Percentiles rank a stretch among this genome's conserved stretches.
phyloP scores from a whole-genome alignment of 2,329 filamentous ascomycete genomes.

The Pseudocercospora vitis region DNA sequence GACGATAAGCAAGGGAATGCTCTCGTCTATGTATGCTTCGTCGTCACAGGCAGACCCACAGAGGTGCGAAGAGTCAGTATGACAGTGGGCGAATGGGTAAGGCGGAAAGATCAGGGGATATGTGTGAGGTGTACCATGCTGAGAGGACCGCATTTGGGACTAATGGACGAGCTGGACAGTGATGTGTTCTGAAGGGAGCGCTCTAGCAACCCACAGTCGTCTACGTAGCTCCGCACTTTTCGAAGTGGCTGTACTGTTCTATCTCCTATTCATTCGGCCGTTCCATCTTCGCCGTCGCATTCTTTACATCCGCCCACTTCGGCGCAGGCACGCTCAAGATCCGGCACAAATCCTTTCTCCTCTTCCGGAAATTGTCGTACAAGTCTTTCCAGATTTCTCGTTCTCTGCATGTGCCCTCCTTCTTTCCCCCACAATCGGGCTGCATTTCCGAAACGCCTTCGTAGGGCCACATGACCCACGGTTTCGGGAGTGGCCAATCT shows the following conservation, averaged over 20 bases:
- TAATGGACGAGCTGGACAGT: not conserved
- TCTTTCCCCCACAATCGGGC: conserved; percentile 43
- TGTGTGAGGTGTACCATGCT: not conserved
- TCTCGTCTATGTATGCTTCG: not conserved
- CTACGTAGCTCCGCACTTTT: too few species aligned
- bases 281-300: conserved; percentile 16
- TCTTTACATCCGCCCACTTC: conserved; percentile 29
- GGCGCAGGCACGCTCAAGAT: conserved; percentile 36
- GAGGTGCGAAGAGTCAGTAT: conserved; percentile 2
- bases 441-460: conserved; percentile 46
- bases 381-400: conserved; percentile 47
- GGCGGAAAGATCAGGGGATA: conserved; percentile 1
- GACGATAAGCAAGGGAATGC: not conserved
- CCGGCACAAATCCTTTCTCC: conserved; percentile 44
- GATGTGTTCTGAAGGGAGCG: not conserved
- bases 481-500: conserved; percentile 69
- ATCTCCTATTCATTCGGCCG: not conserved
- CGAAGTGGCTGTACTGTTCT: too few species aligned
- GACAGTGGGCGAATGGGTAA: conserved; percentile 1
- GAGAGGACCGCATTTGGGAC: not conserved
- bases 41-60: not conserved
- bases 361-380: conserved; percentile 47
- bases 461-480: conserved; percentile 54
- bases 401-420: conserved; percentile 35
- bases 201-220: too few species aligned